phyloP scores from a whole-genome alignment of 768 basidiomycete species.

The Boletus pseudo-olivaceus region DNA sequence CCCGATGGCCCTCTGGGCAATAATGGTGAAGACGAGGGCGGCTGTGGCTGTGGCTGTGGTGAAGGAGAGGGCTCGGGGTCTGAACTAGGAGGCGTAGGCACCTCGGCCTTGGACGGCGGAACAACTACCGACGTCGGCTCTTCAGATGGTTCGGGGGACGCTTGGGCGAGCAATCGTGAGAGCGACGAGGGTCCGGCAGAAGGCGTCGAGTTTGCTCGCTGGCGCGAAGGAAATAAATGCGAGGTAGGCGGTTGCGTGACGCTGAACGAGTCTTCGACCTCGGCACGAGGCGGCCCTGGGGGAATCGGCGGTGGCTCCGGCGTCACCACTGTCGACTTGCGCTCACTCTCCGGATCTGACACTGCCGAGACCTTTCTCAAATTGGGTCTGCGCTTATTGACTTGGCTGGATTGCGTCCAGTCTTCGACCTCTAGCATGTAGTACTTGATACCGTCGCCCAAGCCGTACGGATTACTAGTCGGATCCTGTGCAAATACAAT shows the following conservation, averaged over 20 bases:
- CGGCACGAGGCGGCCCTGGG: constrained; percentile 61
- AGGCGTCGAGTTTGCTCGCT: constrained; percentile 65
- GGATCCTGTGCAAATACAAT: constrained; percentile 53
- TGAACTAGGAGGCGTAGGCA: constrained; percentile 28
- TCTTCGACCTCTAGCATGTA: constrained; percentile 93
- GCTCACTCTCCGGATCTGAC: constrained; percentile 40
- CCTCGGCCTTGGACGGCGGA: constrained; percentile 28
- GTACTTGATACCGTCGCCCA: constrained; percentile 87
- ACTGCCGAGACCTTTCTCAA: constrained; percentile 46
- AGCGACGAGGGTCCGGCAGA: constrained; percentile 74
- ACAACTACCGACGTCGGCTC: constrained; percentile 22
- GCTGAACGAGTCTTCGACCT: constrained; percentile 71
- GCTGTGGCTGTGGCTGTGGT: constrained; percentile 33
- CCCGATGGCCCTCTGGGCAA: not conserved
- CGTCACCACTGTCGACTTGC: constrained; percentile 19
- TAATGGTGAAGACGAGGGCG: constrained; percentile 21
- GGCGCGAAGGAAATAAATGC: constrained; percentile 60
- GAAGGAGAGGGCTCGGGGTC: constrained; percentile 15
- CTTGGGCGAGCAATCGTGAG: constrained; percentile 76
- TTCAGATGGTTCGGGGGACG: constrained; percentile 42
- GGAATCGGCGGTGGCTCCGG: constrained; percentile 31
- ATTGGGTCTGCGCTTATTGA: constrained; percentile 56
- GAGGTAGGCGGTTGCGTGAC: constrained; percentile 64
- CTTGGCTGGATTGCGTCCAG: constrained; percentile 73
- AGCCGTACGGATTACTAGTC: constrained; percentile 81